A percentile compares a stretch with the other conserved stretches of the same genome.
Evolutionary conservation across 2,329 filamentous ascomycete genomes (phyloP).

Genomic region (Chaetomium olivaceum): DNA sequence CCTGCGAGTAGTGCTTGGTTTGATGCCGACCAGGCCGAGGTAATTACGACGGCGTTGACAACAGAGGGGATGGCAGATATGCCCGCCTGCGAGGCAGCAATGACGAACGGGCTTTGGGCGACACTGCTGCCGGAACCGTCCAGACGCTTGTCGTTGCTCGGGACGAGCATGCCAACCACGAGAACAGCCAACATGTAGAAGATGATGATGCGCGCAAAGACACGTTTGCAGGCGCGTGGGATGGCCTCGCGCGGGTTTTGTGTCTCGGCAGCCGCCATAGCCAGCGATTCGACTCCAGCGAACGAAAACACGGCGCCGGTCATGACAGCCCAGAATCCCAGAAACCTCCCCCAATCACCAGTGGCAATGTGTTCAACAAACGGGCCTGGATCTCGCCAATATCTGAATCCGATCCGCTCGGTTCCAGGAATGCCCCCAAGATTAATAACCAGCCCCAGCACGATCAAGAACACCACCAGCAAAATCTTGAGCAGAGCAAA

Average conservation of each 20-base stretch:
- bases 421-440: conserved; percentile 66
- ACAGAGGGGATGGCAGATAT: conserved; percentile 68
- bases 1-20: conserved; percentile 66
- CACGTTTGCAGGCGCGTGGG: conserved; percentile 68
- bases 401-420: conserved; percentile 70
- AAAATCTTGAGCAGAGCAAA: conserved; percentile 74
- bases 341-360: conserved; percentile 53
- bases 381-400: conserved; percentile 68
- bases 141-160: conserved; percentile 14
- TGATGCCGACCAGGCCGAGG: conserved; percentile 67
- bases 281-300: conserved; percentile 57
- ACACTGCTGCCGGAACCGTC: conserved; percentile 15
- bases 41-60: conserved; percentile 76
- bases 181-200: conserved; percentile 54
- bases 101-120: conserved; percentile 20
- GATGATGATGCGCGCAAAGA: conserved; percentile 29
- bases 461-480: conserved; percentile 73
- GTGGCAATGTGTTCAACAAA: conserved; percentile 54
- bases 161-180: conserved; percentile 53
- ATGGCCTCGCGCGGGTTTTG: conserved; percentile 59
- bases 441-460: conserved; percentile 74
- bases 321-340: conserved; percentile 27
- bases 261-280: conserved; percentile 59
- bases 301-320: conserved; percentile 60
- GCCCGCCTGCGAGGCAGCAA: conserved; percentile 54